Percentiles rank a stretch among this genome's conserved stretches.
phyloP scores from a whole-genome alignment of 306 rosid species.

The Gleditsia sinensis region DNA sequence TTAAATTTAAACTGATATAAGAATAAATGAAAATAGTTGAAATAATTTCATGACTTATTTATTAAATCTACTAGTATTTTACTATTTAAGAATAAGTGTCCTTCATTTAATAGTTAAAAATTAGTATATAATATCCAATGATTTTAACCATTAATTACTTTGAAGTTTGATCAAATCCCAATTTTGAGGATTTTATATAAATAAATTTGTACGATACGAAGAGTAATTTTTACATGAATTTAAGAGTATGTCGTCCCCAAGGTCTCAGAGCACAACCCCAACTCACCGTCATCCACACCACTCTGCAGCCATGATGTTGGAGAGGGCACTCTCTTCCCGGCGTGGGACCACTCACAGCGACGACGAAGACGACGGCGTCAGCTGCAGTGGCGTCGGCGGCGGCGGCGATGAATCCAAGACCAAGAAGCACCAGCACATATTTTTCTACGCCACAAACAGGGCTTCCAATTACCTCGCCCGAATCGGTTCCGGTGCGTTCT shows the following conservation, averaged over 20 bases:
- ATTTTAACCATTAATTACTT: too few species aligned
- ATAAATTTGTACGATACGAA: too few species aligned
- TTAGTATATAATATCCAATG: too few species aligned
- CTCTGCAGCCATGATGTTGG: slow-evolving; percentile 49
- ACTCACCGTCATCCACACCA: slow-evolving; percentile 33
- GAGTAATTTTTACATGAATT: neutral
- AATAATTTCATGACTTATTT: too few species aligned
- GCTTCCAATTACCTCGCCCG: slow-evolving; percentile 58
- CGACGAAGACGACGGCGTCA: slow-evolving; percentile 37
- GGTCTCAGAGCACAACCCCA: slow-evolving; percentile 35
- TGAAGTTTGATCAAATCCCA: too few species aligned
- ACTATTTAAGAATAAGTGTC: too few species aligned
- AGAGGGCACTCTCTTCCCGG: slow-evolving; percentile 73
- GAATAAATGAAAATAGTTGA: too few species aligned
- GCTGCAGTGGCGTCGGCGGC: slow-evolving; percentile 21
- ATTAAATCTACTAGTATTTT: too few species aligned
- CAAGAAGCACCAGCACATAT: slow-evolving; percentile 57
- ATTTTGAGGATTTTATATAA: too few species aligned
- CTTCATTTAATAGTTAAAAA: too few species aligned
- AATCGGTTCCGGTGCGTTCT: slow-evolving; percentile 42
- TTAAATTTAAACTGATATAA: too few species aligned
- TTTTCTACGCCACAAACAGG: slow-evolving; percentile 51
- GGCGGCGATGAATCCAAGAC: slow-evolving; percentile 63
- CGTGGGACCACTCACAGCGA: slow-evolving; percentile 53
- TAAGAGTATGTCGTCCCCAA: slow-evolving; percentile 4